Percentiles rank a stretch among this genome's conserved stretches.
Conservation (phyloP, 2,329 filamentous ascomycete genomes). For the Exophiala spinifera region DNA sequence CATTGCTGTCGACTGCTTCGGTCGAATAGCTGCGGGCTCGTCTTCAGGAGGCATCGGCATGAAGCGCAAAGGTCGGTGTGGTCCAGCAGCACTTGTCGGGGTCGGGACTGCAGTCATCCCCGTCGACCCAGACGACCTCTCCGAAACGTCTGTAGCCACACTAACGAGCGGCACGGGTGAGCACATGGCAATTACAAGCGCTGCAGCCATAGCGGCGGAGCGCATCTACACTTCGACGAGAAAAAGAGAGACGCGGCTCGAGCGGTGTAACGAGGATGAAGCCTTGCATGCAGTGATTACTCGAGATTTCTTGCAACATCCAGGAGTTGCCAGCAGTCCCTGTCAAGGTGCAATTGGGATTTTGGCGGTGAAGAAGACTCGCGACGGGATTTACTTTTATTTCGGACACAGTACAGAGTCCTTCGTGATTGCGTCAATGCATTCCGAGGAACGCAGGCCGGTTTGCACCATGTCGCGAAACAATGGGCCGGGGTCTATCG, state of each 20-base stretch:
- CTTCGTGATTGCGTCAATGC: constrained; percentile 82
- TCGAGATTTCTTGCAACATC: constrained; percentile 88
- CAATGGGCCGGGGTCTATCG: constrained; percentile 50
- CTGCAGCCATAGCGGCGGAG: constrained; percentile 80
- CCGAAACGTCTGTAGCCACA: constrained; percentile 69
- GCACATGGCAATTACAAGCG: constrained; percentile 95
- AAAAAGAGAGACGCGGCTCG: constrained; percentile 61
- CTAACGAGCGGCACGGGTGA: constrained; percentile 95
- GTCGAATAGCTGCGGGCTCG: constrained; percentile 87
- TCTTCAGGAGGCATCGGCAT: constrained; percentile 98
- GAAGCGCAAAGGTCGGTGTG: constrained; percentile 90
- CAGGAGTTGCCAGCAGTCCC: constrained; percentile 74
- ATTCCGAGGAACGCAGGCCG: constrained; percentile 70
- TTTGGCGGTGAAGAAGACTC: constrained; percentile 81
- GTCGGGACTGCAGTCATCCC: constrained; percentile 90
- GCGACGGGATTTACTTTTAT: constrained; percentile 74
- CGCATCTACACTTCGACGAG: constrained; percentile 71
- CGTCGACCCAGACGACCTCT: constrained; percentile 64
- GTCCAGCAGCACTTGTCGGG: constrained; percentile 87
- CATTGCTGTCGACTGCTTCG: constrained; percentile 82
- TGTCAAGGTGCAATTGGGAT: constrained; percentile 87
- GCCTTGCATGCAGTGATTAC: constrained; percentile 73
- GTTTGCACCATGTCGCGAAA: constrained; percentile 84
- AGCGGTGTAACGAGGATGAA: constrained; percentile 72
- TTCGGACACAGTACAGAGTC: constrained; percentile 96